Percentiles rank a stretch among this genome's conserved stretches.
Conservation (phyloP, 805 yeast species). For the Zygotorulaspora danielsina region DNA sequence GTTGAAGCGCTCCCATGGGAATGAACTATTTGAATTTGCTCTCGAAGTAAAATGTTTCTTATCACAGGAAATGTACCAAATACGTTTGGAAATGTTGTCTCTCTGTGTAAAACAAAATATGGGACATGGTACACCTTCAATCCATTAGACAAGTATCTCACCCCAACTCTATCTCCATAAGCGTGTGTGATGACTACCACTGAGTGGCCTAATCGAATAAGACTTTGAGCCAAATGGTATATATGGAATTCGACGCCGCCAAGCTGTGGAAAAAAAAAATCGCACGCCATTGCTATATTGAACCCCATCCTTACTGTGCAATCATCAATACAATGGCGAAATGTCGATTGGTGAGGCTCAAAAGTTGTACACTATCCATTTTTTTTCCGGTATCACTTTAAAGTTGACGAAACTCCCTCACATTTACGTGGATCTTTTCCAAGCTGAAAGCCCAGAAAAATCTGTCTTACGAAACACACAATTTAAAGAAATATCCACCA, state of each 20-base stretch:
- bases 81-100: slow-evolving; percentile 83
- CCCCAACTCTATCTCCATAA: slow-evolving; percentile 76
- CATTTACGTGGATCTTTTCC: too few relatives aligned
- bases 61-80: slow-evolving; percentile 83
- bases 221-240: slow-evolving; percentile 80
- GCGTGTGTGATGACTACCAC: slow-evolving; percentile 87
- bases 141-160: slow-evolving; percentile 82
- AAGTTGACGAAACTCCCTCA: too few relatives aligned
- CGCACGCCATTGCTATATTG: slow-evolving; percentile 70
- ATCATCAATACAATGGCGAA: not conserved
- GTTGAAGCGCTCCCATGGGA: slow-evolving; percentile 91
- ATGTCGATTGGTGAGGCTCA: too few relatives aligned
- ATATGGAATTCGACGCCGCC: slow-evolving; percentile 98
- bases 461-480: not conserved
- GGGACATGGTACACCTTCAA: slow-evolving; percentile 91
- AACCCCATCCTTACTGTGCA: slow-evolving; percentile 22
- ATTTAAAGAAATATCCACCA: not conserved
- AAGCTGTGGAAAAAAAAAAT: slow-evolving; percentile 96
- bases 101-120: slow-evolving; percentile 70
- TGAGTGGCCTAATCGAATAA: slow-evolving; percentile 75
- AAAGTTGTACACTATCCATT: too few relatives aligned
- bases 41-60: slow-evolving; percentile 81
- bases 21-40: slow-evolving; percentile 81
- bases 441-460: not conserved
- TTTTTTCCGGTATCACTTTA: too few relatives aligned